A percentile compares a stretch with the other conserved stretches of the same genome.
These are phyloP conservation scores for Ilex asprella DNA, from an alignment of 257 asterid species.

Conservation along the genomic window DNA sequence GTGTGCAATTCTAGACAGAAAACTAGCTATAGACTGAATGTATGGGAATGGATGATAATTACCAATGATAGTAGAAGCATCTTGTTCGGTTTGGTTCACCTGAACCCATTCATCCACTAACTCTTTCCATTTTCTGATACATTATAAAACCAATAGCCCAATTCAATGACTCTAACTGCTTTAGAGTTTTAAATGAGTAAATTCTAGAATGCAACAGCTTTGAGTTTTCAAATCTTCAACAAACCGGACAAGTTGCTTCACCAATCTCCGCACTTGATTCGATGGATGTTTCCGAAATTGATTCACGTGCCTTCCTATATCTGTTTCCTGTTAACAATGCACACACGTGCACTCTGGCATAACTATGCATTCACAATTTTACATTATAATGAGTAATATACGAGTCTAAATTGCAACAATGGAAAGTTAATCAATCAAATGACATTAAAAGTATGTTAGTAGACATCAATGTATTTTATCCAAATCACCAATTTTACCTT, in stretches of 20 bases:
- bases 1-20: background rate
- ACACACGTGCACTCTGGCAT: no score
- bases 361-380: background rate
- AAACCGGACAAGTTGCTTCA: slow-evolving; percentile 89
- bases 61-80: slow-evolving; percentile 55
- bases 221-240: background rate
- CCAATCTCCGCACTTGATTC: slow-evolving; percentile 68
- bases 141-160: slow-evolving; percentile 9
- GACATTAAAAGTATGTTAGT: no score
- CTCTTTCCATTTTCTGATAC: slow-evolving; percentile 83
- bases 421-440: no score
- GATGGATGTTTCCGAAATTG: slow-evolving; percentile 80
- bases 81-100: slow-evolving; percentile 56
- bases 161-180: background rate
- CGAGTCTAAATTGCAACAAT: no score
- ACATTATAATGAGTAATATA: background rate
- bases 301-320: slow-evolving; percentile 87
- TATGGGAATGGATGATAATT: slow-evolving; percentile 8
- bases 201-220: no score
- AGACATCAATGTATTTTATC: no score
- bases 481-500: slow-evolving; percentile 35
- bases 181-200: no score
- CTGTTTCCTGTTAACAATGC: slow-evolving; percentile 55
- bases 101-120: slow-evolving; percentile 93
- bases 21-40: background rate